Evolutionary conservation across 192 early-diverging fungal genomes (phyloP).

Genomic region (Allomyces arbusculus): DNA sequence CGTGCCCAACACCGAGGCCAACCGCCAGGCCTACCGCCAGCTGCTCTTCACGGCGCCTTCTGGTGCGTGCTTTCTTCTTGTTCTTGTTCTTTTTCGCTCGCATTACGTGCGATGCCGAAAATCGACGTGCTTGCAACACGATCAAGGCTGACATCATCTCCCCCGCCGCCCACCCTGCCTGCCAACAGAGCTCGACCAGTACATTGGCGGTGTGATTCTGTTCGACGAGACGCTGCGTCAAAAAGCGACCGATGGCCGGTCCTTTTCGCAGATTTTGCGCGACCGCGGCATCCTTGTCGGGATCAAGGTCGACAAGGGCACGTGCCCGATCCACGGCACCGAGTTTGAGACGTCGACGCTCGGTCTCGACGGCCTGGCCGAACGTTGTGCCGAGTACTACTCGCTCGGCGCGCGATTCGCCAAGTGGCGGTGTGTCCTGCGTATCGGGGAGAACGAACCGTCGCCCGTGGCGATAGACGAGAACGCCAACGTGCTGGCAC

Average conservation of each 20-base stretch:
- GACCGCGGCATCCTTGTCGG: slow-evolving; percentile 16
- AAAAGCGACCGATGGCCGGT: slow-evolving; percentile 12
- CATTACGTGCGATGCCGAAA: too few relatives aligned
- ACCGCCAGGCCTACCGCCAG: slow-evolving; percentile 21
- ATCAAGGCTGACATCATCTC: too few relatives aligned
- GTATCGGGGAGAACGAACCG: slow-evolving; percentile 12
- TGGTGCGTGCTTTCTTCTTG: too few relatives aligned
- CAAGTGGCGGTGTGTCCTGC: slow-evolving; percentile 21
- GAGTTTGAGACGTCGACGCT: slow-evolving; percentile 18
- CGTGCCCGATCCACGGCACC: slow-evolving; percentile 14
- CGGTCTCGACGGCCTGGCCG: slow-evolving; percentile 18
- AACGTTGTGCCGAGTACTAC: slow-evolving; percentile 18
- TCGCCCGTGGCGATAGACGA: slow-evolving; percentile 13
- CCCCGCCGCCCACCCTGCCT: too few relatives aligned
- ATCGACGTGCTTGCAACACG: too few relatives aligned
- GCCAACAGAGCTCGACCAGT: slow-evolving; percentile 9
- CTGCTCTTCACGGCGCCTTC: slow-evolving; percentile 15
- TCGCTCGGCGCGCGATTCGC: slow-evolving; percentile 19
- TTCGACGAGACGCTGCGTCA: slow-evolving; percentile 24
- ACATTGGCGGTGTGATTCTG: slow-evolving; percentile 19
- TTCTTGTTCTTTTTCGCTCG: too few relatives aligned
- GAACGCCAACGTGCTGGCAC: slow-evolving; percentile 22
- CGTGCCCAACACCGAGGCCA: slow-evolving; percentile 19
- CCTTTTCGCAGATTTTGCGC: slow-evolving; percentile 14
- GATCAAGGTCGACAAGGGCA: slow-evolving; percentile 24